phyloP scores from a whole-genome alignment of 2,329 filamentous ascomycete genomes.

The Trichoderma hamatum region DNA sequence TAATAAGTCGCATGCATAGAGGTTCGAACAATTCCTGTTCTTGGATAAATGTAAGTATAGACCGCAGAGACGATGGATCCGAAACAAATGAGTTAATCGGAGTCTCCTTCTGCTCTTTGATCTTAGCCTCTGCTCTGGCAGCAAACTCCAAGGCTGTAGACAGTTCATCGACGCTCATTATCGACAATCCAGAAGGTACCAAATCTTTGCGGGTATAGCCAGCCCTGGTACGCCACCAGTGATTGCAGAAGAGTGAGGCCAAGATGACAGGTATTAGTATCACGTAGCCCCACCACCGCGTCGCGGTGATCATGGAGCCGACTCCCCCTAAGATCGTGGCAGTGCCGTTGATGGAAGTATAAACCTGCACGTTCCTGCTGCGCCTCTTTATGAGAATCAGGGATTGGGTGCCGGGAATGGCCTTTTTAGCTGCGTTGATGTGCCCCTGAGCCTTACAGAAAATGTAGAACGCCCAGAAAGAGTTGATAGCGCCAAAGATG shows the following conservation, averaged over 20 bases:
- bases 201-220: constrained; percentile 43
- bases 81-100: constrained; percentile 27
- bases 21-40: constrained; percentile 29
- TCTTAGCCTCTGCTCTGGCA: constrained; percentile 27
- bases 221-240: constrained; percentile 51
- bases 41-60: constrained; percentile 28
- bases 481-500: constrained; percentile 53
- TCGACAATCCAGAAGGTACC: not conserved
- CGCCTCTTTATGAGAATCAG: constrained; percentile 41
- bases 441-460: constrained; percentile 47
- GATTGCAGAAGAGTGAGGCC: constrained; percentile 49
- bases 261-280: constrained; percentile 55
- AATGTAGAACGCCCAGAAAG: constrained; percentile 51
- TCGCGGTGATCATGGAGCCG: constrained; percentile 54
- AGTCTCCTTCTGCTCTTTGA: constrained; percentile 14
- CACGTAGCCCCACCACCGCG: constrained; percentile 57
- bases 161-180: constrained; percentile 27
- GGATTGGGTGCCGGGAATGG: constrained; percentile 35
- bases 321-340: constrained; percentile 52
- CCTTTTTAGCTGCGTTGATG: constrained; percentile 32
- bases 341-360: constrained; percentile 49
- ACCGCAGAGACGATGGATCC: constrained; percentile 25
- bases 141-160: constrained; percentile 31
- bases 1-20: constrained; percentile 23
- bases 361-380: constrained; percentile 47